phyloP scores from a whole-genome alignment of 139 green algal genomes.

The Auxenochlorella protothecoides region DNA sequence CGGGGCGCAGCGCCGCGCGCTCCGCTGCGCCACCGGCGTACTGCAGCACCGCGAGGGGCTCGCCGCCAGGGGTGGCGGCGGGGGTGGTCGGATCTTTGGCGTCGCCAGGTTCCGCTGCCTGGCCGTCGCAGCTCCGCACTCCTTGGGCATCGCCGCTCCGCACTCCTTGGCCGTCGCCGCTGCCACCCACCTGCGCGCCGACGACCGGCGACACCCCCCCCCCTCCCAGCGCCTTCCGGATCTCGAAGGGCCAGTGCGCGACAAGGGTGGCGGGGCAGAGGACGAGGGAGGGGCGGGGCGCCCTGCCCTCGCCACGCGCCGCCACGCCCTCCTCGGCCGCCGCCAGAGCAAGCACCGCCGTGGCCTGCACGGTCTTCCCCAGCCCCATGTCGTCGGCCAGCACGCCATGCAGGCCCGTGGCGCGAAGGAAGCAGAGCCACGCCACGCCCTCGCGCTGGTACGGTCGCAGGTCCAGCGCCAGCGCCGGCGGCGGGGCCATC shows the following conservation, averaged over 20 bases:
- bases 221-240: conserved; percentile 57
- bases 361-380: conserved; percentile 72
- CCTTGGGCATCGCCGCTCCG: too few species aligned
- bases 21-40: conserved; percentile 56
- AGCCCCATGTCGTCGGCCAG: conserved; percentile 95
- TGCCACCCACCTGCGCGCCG: too few species aligned
- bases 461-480: too few species aligned
- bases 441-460: conserved; percentile 95
- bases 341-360: conserved; percentile 58
- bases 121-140: too few species aligned
- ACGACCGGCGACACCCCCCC: conserved; percentile 23
- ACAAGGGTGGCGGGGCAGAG: conserved; percentile 92
- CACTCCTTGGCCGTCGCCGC: too few species aligned
- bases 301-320: background rate
- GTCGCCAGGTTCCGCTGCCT: too few species aligned
- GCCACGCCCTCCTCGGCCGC: conserved; percentile 12
- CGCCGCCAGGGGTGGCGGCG: background rate
- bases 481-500: too few species aligned
- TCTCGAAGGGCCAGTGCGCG: conserved; percentile 85
- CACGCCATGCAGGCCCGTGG: conserved; percentile 87
- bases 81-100: too few species aligned
- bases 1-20: conserved; percentile 17
- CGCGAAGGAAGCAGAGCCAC: conserved; percentile 93
- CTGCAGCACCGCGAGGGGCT: conserved; percentile 17
- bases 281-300: conserved; percentile 55